Percentiles rank a stretch among this genome's conserved stretches.
phyloP scores from a whole-genome alignment of 805 yeast species.

The Brettanomyces nanus region DNA sequence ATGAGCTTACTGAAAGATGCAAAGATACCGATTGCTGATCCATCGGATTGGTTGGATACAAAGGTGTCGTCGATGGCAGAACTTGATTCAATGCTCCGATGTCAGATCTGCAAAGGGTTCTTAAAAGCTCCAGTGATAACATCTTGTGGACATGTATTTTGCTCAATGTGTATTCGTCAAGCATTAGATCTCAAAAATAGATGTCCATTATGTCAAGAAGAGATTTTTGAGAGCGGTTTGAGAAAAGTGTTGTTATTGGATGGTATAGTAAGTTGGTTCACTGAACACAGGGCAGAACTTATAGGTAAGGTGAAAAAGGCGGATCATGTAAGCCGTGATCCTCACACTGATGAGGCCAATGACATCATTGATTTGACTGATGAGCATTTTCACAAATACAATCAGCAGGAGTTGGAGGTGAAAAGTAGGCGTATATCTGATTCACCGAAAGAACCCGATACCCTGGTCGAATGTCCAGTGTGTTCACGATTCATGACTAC shows the following conservation, averaged over 20 bases:
- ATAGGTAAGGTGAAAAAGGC: constrained; percentile 24
- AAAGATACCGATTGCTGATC: constrained; percentile 38
- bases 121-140: constrained; percentile 74
- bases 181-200: constrained; percentile 48
- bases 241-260: constrained; percentile 63
- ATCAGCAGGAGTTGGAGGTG: not conserved
- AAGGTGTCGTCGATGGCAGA: constrained; percentile 46
- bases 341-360: constrained; percentile 6
- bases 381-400: not conserved
- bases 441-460: constrained; percentile 7
- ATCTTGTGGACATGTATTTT: constrained; percentile 81
- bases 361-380: constrained; percentile 1
- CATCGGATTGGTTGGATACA: constrained; percentile 61
- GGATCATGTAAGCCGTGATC: constrained; percentile 19
- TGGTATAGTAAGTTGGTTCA: constrained; percentile 53
- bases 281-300: constrained; percentile 32
- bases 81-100: constrained; percentile 65
- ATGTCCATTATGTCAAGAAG: constrained; percentile 76
- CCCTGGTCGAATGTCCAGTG: constrained; percentile 57
- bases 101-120: constrained; percentile 85
- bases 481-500: constrained; percentile 51
- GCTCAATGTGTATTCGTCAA: constrained; percentile 78
- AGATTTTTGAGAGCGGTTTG: constrained; percentile 61
- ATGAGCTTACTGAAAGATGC: not conserved
- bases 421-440: not conserved